Conservation (phyloP, 495 filamentous ascomycete genomes). For the Trichoderma reesei region DNA sequence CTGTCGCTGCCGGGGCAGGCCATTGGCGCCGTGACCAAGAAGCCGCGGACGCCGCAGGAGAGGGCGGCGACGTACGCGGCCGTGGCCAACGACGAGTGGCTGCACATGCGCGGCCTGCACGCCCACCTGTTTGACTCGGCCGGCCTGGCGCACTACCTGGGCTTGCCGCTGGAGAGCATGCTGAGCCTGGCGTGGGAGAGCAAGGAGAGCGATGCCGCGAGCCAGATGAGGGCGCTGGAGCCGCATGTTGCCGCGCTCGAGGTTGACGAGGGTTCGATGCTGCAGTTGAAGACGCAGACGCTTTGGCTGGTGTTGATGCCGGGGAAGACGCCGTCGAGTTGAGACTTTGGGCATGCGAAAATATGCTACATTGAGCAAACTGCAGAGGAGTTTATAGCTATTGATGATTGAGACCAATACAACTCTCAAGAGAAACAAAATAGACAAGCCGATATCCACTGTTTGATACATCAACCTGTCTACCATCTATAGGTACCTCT, state of each 20-base stretch:
- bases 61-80: conserved; percentile 20
- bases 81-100: conserved; percentile 23
- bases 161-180: conserved; percentile 13
- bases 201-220: conserved; percentile 11
- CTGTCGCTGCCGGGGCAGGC: conserved; percentile 18
- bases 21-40: conserved; percentile 14
- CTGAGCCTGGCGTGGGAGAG: conserved; percentile 11
- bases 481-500: too few relatives aligned
- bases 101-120: conserved; percentile 17
- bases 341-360: too few relatives aligned
- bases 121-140: conserved; percentile 18
- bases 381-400: too few relatives aligned
- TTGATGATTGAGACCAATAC: too few relatives aligned
- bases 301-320: conserved; percentile 18
- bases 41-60: conserved; percentile 22
- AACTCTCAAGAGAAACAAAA: too few relatives aligned
- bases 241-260: conserved; percentile 17
- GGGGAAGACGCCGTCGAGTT: background rate
- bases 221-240: conserved; percentile 16
- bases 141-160: conserved; percentile 17
- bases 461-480: too few relatives aligned
- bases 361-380: background rate
- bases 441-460: too few relatives aligned
- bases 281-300: conserved; percentile 18
- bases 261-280: background rate